Percentiles rank a stretch among this genome's conserved stretches.
Conservation (phyloP, 169 alveolate genomes). For the Theileria parva region DNA sequence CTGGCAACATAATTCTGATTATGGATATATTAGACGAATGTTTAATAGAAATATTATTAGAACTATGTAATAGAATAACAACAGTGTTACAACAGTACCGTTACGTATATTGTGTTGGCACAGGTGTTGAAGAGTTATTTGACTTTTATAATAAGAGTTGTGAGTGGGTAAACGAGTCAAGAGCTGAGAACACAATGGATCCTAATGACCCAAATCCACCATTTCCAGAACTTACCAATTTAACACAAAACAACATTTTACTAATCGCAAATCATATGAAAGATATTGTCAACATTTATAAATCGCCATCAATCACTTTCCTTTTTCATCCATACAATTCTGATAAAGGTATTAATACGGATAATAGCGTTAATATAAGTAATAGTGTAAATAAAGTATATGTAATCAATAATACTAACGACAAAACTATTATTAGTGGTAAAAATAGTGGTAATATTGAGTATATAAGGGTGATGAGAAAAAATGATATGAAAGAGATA, state of each 20-base stretch:
- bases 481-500: not conserved
- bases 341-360: not conserved
- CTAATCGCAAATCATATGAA: constrained; percentile 30
- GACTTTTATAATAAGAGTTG: constrained; percentile 55
- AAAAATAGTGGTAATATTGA: not conserved
- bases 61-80: not conserved
- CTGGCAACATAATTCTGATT: not conserved
- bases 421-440: not conserved
- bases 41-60: constrained; percentile 23
- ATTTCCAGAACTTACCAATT: constrained; percentile 21
- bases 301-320: constrained; percentile 41
- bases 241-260: constrained; percentile 30
- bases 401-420: not conserved
- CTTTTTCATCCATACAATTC: not conserved
- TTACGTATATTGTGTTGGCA: constrained; percentile 46
- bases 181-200: constrained; percentile 47
- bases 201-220: constrained; percentile 46
- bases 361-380: not conserved
- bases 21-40: constrained; percentile 39
- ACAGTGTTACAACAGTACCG: constrained; percentile 1
- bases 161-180: constrained; percentile 44
- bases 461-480: not conserved
- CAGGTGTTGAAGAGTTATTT: constrained; percentile 41
- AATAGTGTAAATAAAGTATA: not conserved
- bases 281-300: constrained; percentile 35